These are phyloP conservation scores for Kuraishia borneana DNA, from an alignment of 805 yeast species.

Conservation along the genomic window DNA sequence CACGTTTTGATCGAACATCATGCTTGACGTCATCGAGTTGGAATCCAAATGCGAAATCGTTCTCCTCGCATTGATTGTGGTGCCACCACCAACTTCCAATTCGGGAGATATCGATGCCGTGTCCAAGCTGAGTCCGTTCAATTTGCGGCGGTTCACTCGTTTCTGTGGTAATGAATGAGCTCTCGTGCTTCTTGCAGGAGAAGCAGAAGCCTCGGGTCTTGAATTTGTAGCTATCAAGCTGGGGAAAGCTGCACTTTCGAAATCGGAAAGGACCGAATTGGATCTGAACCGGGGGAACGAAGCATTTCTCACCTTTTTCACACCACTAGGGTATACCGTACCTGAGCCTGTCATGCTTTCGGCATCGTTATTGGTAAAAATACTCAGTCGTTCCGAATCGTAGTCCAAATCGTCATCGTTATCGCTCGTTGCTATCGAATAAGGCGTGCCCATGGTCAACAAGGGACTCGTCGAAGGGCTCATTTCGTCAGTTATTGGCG, in stretches of 20 bases:
- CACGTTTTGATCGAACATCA: not conserved
- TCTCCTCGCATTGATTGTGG: not conserved
- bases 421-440: not conserved
- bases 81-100: not conserved
- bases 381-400: not conserved
- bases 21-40: not conserved
- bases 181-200: not conserved
- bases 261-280: not conserved
- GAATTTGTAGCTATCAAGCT: not conserved
- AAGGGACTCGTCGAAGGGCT: no score
- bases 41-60: not conserved
- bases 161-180: not conserved
- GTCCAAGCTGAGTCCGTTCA: not conserved
- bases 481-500: no score
- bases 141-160: not conserved
- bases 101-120: not conserved
- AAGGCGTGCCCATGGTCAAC: not conserved
- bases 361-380: not conserved
- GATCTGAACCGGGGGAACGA: not conserved
- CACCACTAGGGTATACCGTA: not conserved
- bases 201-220: not conserved
- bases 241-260: not conserved
- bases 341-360: not conserved
- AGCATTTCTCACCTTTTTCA: not conserved
- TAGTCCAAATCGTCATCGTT: constrained; percentile 1